phyloP scores from a whole-genome alignment of 129 eudicot species.

The Sambucus nigra region DNA sequence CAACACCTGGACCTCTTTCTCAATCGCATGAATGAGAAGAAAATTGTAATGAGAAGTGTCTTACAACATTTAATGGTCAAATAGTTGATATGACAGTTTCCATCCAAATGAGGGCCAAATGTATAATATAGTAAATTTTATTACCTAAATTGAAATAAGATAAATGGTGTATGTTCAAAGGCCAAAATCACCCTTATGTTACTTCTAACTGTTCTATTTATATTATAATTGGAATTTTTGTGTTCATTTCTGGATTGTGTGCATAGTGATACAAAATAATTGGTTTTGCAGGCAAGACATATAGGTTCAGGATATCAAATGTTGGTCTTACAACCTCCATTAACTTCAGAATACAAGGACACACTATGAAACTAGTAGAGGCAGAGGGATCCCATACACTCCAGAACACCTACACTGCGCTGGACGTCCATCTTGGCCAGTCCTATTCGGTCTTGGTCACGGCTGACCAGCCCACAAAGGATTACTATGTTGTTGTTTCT shows the following conservation, averaged over 20 bases:
- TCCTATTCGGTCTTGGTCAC: slow-evolving; percentile 83
- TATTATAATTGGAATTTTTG: too few species aligned
- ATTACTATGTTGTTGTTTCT: slow-evolving; percentile 81
- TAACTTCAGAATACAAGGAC: slow-evolving; percentile 95
- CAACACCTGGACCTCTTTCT: too few species aligned
- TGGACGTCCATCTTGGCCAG: slow-evolving; percentile 88
- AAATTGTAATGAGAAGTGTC: too few species aligned
- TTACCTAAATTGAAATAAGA: too few species aligned
- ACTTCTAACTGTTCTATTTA: too few species aligned
- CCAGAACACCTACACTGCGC: slow-evolving; percentile 61
- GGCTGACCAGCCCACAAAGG: slow-evolving; percentile 64
- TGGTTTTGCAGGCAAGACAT: slow-evolving; percentile 56
- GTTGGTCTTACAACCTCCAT: slow-evolving; percentile 79
- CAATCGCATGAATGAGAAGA: too few species aligned
- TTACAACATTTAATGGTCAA: too few species aligned
- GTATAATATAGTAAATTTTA: not conserved
- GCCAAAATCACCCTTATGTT: too few species aligned
- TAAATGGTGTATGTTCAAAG: too few species aligned
- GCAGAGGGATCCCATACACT: slow-evolving; percentile 92
- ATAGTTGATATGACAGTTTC: too few species aligned
- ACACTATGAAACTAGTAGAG: slow-evolving; percentile 74
- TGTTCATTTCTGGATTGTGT: not conserved
- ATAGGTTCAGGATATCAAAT: slow-evolving; percentile 93
- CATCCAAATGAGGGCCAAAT: too few species aligned
- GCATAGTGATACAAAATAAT: slow-evolving; percentile 1